These are phyloP conservation scores for Coniosporium tulheliwenetii DNA, from an alignment of 2,329 filamentous ascomycete species.

Conservation along the genomic window DNA sequence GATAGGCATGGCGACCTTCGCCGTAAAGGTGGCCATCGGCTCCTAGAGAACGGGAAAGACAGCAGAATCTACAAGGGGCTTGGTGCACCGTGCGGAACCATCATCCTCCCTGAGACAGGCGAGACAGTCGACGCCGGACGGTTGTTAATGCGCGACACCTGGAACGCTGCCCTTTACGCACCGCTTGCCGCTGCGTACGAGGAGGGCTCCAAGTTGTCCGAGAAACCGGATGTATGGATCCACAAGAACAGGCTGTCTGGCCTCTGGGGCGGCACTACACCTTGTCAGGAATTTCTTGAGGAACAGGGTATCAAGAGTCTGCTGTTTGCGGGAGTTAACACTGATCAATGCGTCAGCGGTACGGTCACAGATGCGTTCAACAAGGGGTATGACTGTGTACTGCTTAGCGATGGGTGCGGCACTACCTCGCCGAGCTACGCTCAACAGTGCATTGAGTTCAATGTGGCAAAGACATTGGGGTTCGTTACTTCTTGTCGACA, in stretches of 20 bases:
- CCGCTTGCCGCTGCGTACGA: constrained; percentile 25
- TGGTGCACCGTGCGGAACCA: constrained; percentile 12
- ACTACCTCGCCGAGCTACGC: constrained; percentile 30
- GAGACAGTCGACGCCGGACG: constrained; percentile 22
- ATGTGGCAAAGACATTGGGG: constrained; percentile 17
- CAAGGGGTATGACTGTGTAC: constrained; percentile 39
- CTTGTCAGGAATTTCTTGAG: constrained; percentile 26
- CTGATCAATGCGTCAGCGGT: constrained; percentile 44
- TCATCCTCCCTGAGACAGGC: constrained; percentile 18
- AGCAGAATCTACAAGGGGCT: constrained; percentile 14
- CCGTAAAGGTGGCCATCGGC: constrained; percentile 4
- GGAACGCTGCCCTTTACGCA: constrained; percentile 39
- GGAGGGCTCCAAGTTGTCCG: constrained; percentile 10
- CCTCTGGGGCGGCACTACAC: constrained; percentile 32
- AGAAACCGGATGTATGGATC: constrained; percentile 31
- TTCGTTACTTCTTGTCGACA: constrained; percentile 14
- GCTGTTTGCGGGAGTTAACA: constrained; percentile 44
- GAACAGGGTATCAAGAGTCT: constrained; percentile 29
- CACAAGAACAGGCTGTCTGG: constrained; percentile 45
- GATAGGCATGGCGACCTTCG: constrained; percentile 10
- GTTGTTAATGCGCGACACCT: constrained; percentile 35
- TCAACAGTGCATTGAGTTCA: constrained; percentile 18
- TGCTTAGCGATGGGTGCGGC: constrained; percentile 39
- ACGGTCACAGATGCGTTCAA: constrained; percentile 40
- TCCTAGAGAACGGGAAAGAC: constrained; percentile 9